A percentile compares a stretch with the other conserved stretches of the same genome.
These are phyloP conservation scores for Agastache rugosa DNA, from an alignment of 257 asterid species.

Conservation along the genomic window DNA sequence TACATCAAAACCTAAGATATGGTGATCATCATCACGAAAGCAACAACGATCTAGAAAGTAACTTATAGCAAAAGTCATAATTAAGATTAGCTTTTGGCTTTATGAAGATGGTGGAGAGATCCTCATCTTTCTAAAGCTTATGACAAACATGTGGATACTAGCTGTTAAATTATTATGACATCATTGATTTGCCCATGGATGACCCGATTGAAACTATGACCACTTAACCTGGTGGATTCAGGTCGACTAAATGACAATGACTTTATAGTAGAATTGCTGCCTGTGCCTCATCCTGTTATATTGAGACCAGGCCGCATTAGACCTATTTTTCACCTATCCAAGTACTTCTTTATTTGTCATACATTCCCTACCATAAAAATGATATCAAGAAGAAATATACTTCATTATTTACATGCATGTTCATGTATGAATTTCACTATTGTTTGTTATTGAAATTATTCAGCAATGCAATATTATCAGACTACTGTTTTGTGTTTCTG, in stretches of 20 bases:
- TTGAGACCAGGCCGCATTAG: not conserved
- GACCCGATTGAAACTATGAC: not conserved
- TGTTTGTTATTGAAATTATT: not conserved
- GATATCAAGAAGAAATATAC: not conserved
- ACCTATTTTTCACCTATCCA: not conserved
- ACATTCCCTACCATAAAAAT: not conserved
- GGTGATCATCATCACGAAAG: not conserved
- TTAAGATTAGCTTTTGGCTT: not conserved
- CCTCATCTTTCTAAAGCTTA: not conserved
- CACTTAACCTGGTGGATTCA: too few species aligned
- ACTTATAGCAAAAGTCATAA: not conserved
- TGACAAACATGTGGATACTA: not conserved
- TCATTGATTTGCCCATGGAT: not conserved
- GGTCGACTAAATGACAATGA: not conserved
- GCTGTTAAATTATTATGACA: not conserved
- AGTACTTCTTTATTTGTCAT: not conserved
- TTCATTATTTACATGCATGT: not conserved
- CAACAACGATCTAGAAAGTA: slow-evolving; percentile 2
- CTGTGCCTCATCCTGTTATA: not conserved
- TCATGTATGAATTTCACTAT: not conserved
- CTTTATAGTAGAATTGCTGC: not conserved
- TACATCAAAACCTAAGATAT: slow-evolving; percentile 17
- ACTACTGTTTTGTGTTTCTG: not conserved
- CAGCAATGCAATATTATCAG: not conserved
- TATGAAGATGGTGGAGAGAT: not conserved